Evolutionary conservation across 169 alveolate species (phyloP).

Genomic region (Babesia bovis): DNA sequence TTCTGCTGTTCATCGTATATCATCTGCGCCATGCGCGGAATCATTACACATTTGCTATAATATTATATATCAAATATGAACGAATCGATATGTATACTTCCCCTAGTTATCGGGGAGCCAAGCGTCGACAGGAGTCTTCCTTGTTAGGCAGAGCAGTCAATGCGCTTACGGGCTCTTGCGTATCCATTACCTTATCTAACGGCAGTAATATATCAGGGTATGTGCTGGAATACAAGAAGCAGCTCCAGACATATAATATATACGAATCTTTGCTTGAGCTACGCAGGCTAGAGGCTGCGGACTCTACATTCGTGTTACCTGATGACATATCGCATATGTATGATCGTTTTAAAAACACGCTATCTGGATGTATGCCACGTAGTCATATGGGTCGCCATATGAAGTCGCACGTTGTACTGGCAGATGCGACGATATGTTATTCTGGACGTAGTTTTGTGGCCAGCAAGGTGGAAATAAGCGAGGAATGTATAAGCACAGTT

Average conservation of each 20-base stretch:
- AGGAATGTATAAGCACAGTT: constrained; percentile 39
- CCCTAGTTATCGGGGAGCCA: not conserved
- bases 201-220: constrained; percentile 32
- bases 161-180: constrained; percentile 34
- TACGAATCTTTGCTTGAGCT: constrained; percentile 30
- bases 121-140: constrained; percentile 23
- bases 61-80: not conserved
- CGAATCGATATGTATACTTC: constrained; percentile 20
- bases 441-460: not conserved
- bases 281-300: not conserved
- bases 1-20: not conserved
- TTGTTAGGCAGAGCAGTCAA: constrained; percentile 28
- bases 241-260: constrained; percentile 17
- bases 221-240: constrained; percentile 35
- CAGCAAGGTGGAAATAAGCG: constrained; percentile 14
- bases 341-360: not conserved
- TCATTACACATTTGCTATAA: not conserved
- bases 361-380: not conserved
- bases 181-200: constrained; percentile 14
- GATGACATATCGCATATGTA: not conserved
- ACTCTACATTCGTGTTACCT: not conserved
- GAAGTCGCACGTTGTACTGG: constrained; percentile 20
- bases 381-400: not conserved
- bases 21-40: not conserved
- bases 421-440: constrained; percentile 7